Base-by-base conservation (phyloP, 2,329 filamentous ascomycete species). In the Raffaelea albimanens region DNA sequence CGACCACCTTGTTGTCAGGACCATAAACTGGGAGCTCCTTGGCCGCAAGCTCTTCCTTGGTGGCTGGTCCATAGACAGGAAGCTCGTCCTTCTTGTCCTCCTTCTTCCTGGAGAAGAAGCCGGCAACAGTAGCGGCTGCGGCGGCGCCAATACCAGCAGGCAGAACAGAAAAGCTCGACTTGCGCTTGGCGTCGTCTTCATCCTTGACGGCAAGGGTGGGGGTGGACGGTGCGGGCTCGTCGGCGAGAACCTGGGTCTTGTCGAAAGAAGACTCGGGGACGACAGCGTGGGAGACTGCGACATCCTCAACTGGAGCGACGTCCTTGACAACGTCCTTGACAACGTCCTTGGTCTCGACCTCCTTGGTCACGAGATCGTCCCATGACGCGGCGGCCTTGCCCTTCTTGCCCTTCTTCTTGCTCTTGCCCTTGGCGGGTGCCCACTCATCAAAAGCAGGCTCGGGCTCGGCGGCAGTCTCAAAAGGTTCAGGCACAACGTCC, bases 321-420 rank as follows among this genome's bases (percentile, higher is more conserved):
- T 5, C n/a, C 5, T 21, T 21, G 18, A 20, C 36, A 18, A 9
- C 10, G 36, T 11, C 13, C 18, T 43, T 23, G 14, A 19, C 19
- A 10, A 40, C 33, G 33, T 5, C n/a, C n/a, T n/a, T n/a, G n/a
- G n/a, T n/a, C n/a, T n/a, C n/a, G 20, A 40, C 21, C 8, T 36
- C 39, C 34, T 38, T 38, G 34, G 34, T 38, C 18, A 5, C 18
- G n/a, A n/a, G n/a, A n/a, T 29, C 25, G 7, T 29, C 25, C 25
- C 25, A 29, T 7, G 25, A 7, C 25, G 13, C 7, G 25, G 13
- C 25, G 25, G 56, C 55, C 49, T 64, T 65, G 36, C 43, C 41
- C 40, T 50, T 52, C 45, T 45, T 45, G n/a, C 10, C 19, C 34
- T 7, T 8, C 14, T 5, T 16, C 21, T 31, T 5, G 4, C 40